Evolutionary conservation across 2,329 filamentous ascomycete species (phyloP), one percentile per base, ranked within the genome.

Genomic region (Cercospora nicotianae): DNA sequence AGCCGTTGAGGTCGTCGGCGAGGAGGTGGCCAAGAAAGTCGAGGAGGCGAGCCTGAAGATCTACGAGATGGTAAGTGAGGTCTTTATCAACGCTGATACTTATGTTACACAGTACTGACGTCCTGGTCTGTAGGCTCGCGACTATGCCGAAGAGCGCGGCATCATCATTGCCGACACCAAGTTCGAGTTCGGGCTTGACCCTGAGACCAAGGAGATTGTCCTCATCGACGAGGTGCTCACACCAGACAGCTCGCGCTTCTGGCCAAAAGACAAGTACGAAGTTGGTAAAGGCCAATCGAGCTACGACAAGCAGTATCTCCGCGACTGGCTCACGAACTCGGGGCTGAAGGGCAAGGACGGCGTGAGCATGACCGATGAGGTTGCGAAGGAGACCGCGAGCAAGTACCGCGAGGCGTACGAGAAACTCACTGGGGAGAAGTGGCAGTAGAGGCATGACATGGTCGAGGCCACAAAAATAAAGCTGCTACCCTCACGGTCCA

Each of bases 191-290:
- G 90, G 89, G 1, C 81, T 91, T 18, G 77, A 80, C 72, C 84
- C 87, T 70, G 84, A 81, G 66, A 88, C 87, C 1, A 85, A 87
- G 69, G 87, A 91, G 74, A 85, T 95, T 7, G 87, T 93, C 39
- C 83, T 94, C 62, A 88, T 93, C 4, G 93, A 96, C 76, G 93
- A 96, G 82, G 92, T 96, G 23, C 82, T 96, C 68, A 96, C 93
- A 7, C 93, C 93, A 2, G 83, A 85, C 71, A 82, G 79, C 72
- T 94, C 91, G 61, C 87, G 94, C 16, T 97, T 97, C 85, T 98
- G 94, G 94, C 89, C 89, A 0, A 87, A 86, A 70, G 88, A 88
- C 53, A 84, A 84, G 57, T 96, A 94, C 77, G 85, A 89, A 77
- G 80, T 91, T 18, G 93, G 94, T 1, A 85, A 84, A 69, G 86